A percentile compares a stretch with the other conserved stretches of the same genome.
Evolutionary conservation across 495 filamentous ascomycete genomes (phyloP).

Genomic region (Aspergillus olivimuriae): DNA sequence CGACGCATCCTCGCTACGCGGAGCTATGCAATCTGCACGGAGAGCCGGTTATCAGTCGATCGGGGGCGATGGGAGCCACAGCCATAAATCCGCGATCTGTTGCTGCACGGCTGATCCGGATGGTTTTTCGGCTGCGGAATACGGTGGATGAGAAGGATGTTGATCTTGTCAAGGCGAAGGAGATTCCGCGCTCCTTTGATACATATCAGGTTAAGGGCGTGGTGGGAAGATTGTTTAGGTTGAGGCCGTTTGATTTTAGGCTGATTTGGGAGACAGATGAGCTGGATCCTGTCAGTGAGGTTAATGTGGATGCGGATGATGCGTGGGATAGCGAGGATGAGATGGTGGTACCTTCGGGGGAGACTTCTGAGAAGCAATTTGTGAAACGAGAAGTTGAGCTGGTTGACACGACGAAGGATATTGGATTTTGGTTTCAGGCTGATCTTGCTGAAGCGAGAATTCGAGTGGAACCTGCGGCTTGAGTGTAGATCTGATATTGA

Average conservation of each 20-base stretch:
- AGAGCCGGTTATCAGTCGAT: conserved; percentile 49
- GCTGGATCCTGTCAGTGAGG: conserved; percentile 62
- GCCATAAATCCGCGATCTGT: conserved; percentile 58
- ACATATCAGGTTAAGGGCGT: conserved; percentile 78
- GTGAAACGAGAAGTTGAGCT: conserved; percentile 73
- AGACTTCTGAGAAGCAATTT: too few species aligned
- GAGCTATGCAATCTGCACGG: conserved; percentile 71
- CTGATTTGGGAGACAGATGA: conserved; percentile 80
- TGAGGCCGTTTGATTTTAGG: conserved; percentile 55
- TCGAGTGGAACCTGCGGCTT: conserved; percentile 48
- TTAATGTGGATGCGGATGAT: conserved; percentile 52
- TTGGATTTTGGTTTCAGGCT: conserved; percentile 78
- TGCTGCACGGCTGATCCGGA: conserved; percentile 62
- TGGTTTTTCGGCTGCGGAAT: conserved; percentile 48
- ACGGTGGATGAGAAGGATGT: background rate
- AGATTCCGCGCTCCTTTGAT: conserved; percentile 68
- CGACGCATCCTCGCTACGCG: conserved; percentile 59
- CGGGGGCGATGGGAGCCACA: conserved; percentile 9
- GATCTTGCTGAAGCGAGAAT: conserved; percentile 52
- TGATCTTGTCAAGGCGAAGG: conserved; percentile 28
- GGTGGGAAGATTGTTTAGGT: conserved; percentile 61
- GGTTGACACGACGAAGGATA: conserved; percentile 68
- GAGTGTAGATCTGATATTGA: too few species aligned
- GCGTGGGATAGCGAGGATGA: conserved; percentile 56
- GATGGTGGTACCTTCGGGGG: too few species aligned